Conservation (phyloP, 495 filamentous ascomycete genomes). For the Evernia prunastri region DNA sequence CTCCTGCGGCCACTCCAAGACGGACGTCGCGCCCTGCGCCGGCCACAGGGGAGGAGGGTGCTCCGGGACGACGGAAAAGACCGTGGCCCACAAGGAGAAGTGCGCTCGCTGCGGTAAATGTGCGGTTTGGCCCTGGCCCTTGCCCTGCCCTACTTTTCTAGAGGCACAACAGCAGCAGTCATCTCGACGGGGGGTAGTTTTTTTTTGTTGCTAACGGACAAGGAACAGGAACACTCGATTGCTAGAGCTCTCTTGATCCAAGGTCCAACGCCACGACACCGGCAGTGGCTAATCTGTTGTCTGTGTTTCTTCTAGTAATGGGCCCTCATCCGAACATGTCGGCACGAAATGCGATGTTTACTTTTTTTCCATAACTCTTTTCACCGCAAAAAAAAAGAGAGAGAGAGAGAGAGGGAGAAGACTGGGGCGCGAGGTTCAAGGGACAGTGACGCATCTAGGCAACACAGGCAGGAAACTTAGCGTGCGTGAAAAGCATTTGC, state of each 20-base stretch:
- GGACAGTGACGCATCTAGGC: too few species aligned
- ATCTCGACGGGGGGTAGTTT: too few species aligned
- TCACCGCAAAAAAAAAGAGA: too few species aligned
- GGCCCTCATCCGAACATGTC: slow-evolving; percentile 3
- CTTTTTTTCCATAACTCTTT: too few species aligned
- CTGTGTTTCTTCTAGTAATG: slow-evolving; percentile 1
- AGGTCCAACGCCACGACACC: background rate
- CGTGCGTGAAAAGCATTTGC: background rate
- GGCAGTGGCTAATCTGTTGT: background rate
- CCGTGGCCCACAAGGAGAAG: slow-evolving; percentile 10
- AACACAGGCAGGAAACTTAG: background rate
- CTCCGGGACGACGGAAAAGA: slow-evolving; percentile 3
- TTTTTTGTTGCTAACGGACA: slow-evolving; percentile 5
- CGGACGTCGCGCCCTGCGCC: slow-evolving; percentile 15
- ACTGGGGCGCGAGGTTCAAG: too few species aligned
- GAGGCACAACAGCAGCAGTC: too few species aligned
- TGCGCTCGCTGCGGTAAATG: slow-evolving; percentile 15
- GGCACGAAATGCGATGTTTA: too few species aligned
- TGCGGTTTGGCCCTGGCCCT: too few species aligned
- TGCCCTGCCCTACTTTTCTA: too few species aligned
- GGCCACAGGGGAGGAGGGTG: slow-evolving; percentile 13
- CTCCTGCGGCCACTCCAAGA: slow-evolving; percentile 17
- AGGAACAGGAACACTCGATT: background rate
- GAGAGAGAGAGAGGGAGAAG: too few species aligned
- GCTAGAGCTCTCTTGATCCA: background rate